A percentile compares a stretch with the other conserved stretches of the same genome.
Evolutionary conservation across 2,329 filamentous ascomycete genomes (phyloP).

Genomic region (Fusarium sulawesiense): DNA sequence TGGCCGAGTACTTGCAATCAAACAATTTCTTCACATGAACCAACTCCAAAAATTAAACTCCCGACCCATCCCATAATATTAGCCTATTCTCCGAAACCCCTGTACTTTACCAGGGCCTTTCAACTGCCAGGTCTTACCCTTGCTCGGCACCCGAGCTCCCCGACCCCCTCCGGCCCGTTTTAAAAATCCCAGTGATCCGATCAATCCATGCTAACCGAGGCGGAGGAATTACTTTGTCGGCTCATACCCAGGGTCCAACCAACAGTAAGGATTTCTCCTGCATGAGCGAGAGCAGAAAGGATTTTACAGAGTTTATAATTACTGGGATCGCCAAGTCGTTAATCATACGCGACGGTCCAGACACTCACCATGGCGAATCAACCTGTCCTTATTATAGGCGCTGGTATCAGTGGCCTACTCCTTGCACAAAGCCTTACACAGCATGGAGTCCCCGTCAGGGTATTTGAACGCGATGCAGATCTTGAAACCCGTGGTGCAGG

Average conservation of each 20-base stretch:
- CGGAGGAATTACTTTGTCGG: not conserved
- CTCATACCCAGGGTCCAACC: not conserved
- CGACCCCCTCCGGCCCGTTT: not conserved
- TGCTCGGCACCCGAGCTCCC: conserved; percentile 1
- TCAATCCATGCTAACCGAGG: not conserved
- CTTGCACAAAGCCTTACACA: conserved; percentile 52
- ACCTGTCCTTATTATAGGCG: conserved; percentile 53
- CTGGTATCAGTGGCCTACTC: conserved; percentile 53
- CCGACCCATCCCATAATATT: not conserved
- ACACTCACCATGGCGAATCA: conserved; percentile 1
- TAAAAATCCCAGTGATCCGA: not conserved
- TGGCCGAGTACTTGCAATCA: not conserved
- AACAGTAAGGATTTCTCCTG: not conserved
- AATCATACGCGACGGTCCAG: not conserved
- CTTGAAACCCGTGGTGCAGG: conserved; percentile 62
- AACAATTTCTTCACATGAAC: not conserved
- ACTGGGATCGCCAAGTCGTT: not conserved
- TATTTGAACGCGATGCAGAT: conserved; percentile 65
- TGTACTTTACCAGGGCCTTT: not conserved
- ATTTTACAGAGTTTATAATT: not conserved
- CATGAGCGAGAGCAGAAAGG: not conserved
- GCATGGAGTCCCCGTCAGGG: conserved; percentile 54
- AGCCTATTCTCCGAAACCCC: not conserved
- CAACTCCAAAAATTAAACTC: not conserved
- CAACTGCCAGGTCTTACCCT: not conserved